Conservation (phyloP, 2,329 filamentous ascomycete species). For the Pezicula rhizophila region DNA sequence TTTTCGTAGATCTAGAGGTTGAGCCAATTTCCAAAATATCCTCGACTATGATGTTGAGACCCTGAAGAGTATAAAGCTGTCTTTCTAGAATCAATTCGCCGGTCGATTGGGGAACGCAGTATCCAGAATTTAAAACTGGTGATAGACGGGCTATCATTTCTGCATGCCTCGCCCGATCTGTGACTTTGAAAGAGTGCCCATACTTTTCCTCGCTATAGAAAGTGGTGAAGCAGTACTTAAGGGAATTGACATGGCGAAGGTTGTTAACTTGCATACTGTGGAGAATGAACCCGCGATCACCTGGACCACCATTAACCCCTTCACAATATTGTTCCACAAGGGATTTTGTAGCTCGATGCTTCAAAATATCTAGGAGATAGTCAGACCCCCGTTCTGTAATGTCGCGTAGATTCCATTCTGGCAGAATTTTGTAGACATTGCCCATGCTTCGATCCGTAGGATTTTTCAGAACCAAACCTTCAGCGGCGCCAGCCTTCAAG, state of each 20-base stretch:
- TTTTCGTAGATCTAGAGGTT: conserved; percentile 15
- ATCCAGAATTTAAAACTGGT: neutral
- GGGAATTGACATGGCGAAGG: conserved; percentile 25
- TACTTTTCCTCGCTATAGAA: conserved; percentile 32
- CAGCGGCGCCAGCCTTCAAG: conserved; percentile 28
- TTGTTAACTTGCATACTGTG: conserved; percentile 29
- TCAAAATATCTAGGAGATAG: conserved; percentile 32
- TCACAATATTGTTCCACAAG: conserved; percentile 29
- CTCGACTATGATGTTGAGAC: conserved; percentile 36
- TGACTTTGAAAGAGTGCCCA: conserved; percentile 29
- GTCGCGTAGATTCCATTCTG: conserved; percentile 40
- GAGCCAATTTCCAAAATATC: conserved; percentile 36
- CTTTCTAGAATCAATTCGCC: conserved; percentile 29
- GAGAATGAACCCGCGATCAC: conserved; percentile 31
- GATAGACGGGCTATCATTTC: conserved; percentile 23
- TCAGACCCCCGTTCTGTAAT: conserved; percentile 30
- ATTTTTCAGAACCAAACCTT: conserved; percentile 31
- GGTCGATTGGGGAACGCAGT: conserved; percentile 6
- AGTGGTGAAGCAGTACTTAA: conserved; percentile 30
- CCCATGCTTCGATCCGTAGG: conserved; percentile 30
- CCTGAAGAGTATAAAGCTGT: conserved; percentile 31
- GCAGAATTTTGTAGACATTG: conserved; percentile 32
- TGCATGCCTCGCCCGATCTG: conserved; percentile 9
- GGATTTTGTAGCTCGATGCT: conserved; percentile 30
- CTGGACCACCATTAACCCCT: conserved; percentile 26